A percentile compares a stretch with the other conserved stretches of the same genome.
phyloP scores from a whole-genome alignment of 768 basidiomycete species.

The Leucosporidium creatinivorum region DNA sequence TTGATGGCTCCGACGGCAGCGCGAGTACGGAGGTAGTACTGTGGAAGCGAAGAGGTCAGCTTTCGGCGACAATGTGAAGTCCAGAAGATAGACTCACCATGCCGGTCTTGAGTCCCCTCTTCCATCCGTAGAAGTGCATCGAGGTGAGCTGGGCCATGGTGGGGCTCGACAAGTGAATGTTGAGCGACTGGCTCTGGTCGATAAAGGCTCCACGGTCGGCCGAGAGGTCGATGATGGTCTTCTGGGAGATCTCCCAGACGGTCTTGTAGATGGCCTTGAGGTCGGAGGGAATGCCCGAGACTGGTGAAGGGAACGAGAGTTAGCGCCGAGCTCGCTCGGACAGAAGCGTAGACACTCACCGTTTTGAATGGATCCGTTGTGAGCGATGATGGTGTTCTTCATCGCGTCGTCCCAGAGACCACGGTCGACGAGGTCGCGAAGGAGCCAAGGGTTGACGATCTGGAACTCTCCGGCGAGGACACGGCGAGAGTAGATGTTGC shows the following conservation, averaged over 20 bases:
- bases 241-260: conserved; percentile 99
- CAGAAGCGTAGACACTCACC: conserved; percentile 8
- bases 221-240: conserved; percentile 94
- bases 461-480: conserved; percentile 99
- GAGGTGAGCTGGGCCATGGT: conserved; percentile 85
- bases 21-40: conserved; percentile 78
- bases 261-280: conserved; percentile 99
- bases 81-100: conserved; percentile 48
- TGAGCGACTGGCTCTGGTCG: conserved; percentile 90
- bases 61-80: not conserved
- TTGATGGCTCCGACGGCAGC: conserved; percentile 94
- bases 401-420: conserved; percentile 96
- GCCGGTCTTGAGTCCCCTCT: conserved; percentile 97
- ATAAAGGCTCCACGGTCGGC: conserved; percentile 99
- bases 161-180: conserved; percentile 83
- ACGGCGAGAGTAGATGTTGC: conserved; percentile 97
- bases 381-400: conserved; percentile 99
- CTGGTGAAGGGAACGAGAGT: conserved; percentile 55
- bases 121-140: conserved; percentile 99
- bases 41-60: not conserved
- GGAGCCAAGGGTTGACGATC: conserved; percentile 95
- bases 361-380: conserved; percentile 56
- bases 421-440: conserved; percentile 93
- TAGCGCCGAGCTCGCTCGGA: not conserved
- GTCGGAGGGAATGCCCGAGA: conserved; percentile 77